phyloP scores from a whole-genome alignment of 2,329 filamentous ascomycete species.

The Cercospora sesami region DNA sequence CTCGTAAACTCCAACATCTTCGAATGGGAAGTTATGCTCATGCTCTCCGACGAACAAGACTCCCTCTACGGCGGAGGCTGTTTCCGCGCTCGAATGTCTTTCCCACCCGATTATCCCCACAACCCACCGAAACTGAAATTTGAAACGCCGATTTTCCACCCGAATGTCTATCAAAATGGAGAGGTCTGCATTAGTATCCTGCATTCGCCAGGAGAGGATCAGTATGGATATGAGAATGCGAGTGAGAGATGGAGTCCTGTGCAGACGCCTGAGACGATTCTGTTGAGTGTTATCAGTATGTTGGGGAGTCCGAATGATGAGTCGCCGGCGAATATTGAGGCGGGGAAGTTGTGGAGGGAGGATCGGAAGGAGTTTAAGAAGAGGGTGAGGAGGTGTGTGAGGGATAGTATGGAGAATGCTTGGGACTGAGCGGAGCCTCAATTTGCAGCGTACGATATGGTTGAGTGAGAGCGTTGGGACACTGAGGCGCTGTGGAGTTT shows the following conservation, averaged over 20 bases:
- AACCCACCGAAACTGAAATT: slow-evolving; percentile 89
- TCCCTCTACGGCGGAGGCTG: slow-evolving; percentile 93
- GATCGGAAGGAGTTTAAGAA: slow-evolving; percentile 76
- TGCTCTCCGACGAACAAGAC: slow-evolving; percentile 78
- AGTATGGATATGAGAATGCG: slow-evolving; percentile 88
- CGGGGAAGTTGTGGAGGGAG: slow-evolving; percentile 82
- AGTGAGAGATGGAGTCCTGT: slow-evolving; percentile 92
- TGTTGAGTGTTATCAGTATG: slow-evolving; percentile 89
- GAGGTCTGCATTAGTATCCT: slow-evolving; percentile 96
- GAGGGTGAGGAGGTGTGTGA: slow-evolving; percentile 73
- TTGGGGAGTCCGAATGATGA: slow-evolving; percentile 92
- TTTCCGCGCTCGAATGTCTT: slow-evolving; percentile 81
- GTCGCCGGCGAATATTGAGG: slow-evolving; percentile 92
- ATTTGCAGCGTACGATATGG: background rate
- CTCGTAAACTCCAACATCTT: slow-evolving; percentile 85
- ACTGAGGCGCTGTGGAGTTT: background rate
- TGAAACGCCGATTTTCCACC: slow-evolving; percentile 84
- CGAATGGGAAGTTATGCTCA: slow-evolving; percentile 98
- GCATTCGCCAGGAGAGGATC: slow-evolving; percentile 90
- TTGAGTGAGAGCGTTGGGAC: background rate
- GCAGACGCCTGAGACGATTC: slow-evolving; percentile 90
- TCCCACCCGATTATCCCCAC: slow-evolving; percentile 82
- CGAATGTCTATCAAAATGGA: slow-evolving; percentile 84
- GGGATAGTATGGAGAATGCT: slow-evolving; percentile 69
- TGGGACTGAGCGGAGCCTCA: slow-evolving; percentile 33